Percentiles rank a stretch among this genome's conserved stretches.
Conservation (phyloP, 1,284 basidiomycete species). For the Wallemia hederae region DNA sequence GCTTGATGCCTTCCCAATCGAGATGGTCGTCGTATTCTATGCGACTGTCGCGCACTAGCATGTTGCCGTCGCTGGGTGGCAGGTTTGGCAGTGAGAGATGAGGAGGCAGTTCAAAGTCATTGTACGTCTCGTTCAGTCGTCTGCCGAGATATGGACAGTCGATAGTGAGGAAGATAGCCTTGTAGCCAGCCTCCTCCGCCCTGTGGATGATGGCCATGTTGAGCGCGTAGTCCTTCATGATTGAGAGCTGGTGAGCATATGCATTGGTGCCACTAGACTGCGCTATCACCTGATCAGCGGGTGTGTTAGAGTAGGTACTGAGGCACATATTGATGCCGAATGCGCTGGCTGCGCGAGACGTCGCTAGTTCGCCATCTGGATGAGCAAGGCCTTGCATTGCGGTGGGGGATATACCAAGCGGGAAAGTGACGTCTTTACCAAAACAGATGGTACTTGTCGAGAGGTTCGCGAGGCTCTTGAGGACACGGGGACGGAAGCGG, state of each 20-base stretch:
- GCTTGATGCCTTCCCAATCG: slow-evolving; percentile 5
- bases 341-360: slow-evolving; percentile 9
- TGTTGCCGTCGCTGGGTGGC: background rate
- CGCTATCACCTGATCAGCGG: slow-evolving; percentile 10
- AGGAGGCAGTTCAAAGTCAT: background rate
- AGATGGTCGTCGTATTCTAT: slow-evolving; percentile 2
- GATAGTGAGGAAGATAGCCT: slow-evolving; percentile 10
- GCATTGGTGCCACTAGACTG: slow-evolving; percentile 6
- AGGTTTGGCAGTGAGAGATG: background rate
- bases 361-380: slow-evolving; percentile 10
- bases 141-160: slow-evolving; percentile 12
- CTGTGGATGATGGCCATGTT: slow-evolving; percentile 8
- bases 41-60: background rate
- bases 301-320: slow-evolving; percentile 9
- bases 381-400: slow-evolving; percentile 13
- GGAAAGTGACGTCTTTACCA: slow-evolving; percentile 7
- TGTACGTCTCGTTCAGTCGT: background rate
- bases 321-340: slow-evolving; percentile 9
- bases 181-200: slow-evolving; percentile 9
- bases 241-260: slow-evolving; percentile 10
- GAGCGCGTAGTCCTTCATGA: slow-evolving; percentile 8
- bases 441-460: slow-evolving; percentile 8
- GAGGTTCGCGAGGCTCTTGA: slow-evolving; percentile 9
- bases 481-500: slow-evolving; percentile 10
- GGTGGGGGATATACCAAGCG: slow-evolving; percentile 12